A percentile compares a stretch with the other conserved stretches of the same genome.
phyloP scores from a whole-genome alignment of 495 filamentous ascomycete species.

The Paragyromitra xinjiangensis region DNA sequence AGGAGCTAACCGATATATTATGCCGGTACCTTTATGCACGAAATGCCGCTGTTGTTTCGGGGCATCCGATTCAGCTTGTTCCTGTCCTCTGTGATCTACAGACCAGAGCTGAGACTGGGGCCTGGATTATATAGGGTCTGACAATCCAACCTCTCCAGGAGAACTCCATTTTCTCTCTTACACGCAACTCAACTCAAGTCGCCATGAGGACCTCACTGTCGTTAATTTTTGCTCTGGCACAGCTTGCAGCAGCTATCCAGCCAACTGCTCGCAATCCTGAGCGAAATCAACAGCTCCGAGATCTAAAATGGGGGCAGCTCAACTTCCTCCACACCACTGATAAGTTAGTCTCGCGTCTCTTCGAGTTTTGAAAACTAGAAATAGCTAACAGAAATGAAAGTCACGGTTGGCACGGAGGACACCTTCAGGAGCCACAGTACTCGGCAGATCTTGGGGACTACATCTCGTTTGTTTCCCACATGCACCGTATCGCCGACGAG shows the following conservation, averaged over 20 bases:
- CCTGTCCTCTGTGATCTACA: neutral
- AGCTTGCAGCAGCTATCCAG: slow-evolving; percentile 68
- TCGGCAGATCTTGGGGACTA: slow-evolving; percentile 98
- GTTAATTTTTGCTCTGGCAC: slow-evolving; percentile 32
- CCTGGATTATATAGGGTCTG: no score
- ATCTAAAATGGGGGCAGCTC: slow-evolving; percentile 86
- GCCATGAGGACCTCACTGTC: slow-evolving; percentile 34
- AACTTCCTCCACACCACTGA: slow-evolving; percentile 73
- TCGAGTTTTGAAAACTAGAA: neutral
- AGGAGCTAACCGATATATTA: neutral
- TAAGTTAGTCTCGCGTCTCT: slow-evolving; percentile 34
- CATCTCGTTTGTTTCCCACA: slow-evolving; percentile 85
- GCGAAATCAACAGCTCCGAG: slow-evolving; percentile 75
- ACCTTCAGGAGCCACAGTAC: slow-evolving; percentile 90
- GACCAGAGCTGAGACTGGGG: no score
- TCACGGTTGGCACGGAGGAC: slow-evolving; percentile 94
- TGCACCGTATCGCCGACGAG: slow-evolving; percentile 78
- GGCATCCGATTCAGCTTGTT: neutral
- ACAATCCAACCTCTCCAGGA: neutral
- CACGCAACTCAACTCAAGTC: neutral
- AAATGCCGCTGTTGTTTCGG: neutral
- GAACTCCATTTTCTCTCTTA: neutral
- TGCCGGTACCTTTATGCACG: neutral
- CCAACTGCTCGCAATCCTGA: slow-evolving; percentile 82
- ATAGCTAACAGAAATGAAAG: slow-evolving; percentile 65